Conservation (phyloP, 306 rosid genomes). For the Pyrus pyrifolia region DNA sequence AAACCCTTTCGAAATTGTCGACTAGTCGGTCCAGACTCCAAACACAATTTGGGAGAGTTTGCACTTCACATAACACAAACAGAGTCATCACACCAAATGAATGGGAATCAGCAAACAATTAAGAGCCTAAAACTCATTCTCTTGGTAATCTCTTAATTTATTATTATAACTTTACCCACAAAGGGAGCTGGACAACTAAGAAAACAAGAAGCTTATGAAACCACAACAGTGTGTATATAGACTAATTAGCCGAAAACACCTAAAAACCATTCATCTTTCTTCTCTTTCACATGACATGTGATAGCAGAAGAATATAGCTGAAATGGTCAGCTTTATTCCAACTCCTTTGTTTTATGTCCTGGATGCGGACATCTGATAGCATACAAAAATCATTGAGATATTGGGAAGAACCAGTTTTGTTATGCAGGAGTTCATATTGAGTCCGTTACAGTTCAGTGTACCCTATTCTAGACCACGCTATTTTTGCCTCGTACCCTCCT, state of each 20-base stretch:
- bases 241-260: not conserved
- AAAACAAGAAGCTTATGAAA: slow-evolving; percentile 18
- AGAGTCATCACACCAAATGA: slow-evolving; percentile 41
- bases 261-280: no score
- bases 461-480: slow-evolving; percentile 97
- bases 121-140: slow-evolving; percentile 33
- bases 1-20: no score
- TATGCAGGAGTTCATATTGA: slow-evolving; percentile 81
- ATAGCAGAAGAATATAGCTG: not conserved
- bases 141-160: slow-evolving; percentile 22
- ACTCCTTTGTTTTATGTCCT: not conserved
- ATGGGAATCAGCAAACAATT: slow-evolving; percentile 33
- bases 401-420: slow-evolving; percentile 48
- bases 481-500: slow-evolving; percentile 74
- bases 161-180: slow-evolving; percentile 3
- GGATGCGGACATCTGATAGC: slow-evolving; percentile 78
- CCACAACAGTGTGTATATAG: slow-evolving; percentile 30
- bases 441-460: slow-evolving; percentile 85
- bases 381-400: slow-evolving; percentile 59
- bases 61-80: slow-evolving; percentile 49
- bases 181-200: slow-evolving; percentile 4
- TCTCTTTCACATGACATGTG: no score
- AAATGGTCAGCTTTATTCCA: slow-evolving; percentile 5
- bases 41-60: slow-evolving; percentile 4
- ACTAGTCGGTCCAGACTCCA: no score